Conservation (phyloP, 371 early-diverging fungal species). For the Nematocida major region DNA sequence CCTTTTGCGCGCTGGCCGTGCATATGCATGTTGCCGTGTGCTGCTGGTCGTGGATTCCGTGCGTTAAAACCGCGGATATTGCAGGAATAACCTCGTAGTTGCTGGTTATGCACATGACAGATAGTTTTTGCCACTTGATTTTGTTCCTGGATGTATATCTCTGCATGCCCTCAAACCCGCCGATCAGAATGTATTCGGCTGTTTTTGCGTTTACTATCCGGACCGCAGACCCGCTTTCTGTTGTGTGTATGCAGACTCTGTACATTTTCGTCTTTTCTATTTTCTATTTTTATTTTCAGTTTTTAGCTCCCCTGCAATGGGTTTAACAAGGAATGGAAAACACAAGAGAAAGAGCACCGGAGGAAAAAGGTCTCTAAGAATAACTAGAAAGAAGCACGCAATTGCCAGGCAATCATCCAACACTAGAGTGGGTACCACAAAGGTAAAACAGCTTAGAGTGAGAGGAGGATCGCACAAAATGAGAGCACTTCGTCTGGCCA, state of each 20-base stretch:
- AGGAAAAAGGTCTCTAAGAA: slow-evolving; percentile 88
- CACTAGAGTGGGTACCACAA: slow-evolving; percentile 88
- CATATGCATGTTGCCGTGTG: not conserved
- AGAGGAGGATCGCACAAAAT: slow-evolving; percentile 97
- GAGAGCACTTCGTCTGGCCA: slow-evolving; percentile 90
- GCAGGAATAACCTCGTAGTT: slow-evolving; percentile 6
- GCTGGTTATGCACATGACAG: not conserved
- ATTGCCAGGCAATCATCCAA: slow-evolving; percentile 90
- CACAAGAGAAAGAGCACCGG: slow-evolving; percentile 94
- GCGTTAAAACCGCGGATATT: slow-evolving; percentile 5
- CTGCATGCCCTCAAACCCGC: slow-evolving; percentile 50
- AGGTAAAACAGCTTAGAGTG: slow-evolving; percentile 83
- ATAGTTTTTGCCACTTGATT: slow-evolving; percentile 10
- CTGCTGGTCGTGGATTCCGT: not conserved
- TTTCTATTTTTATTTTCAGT: slow-evolving; percentile 47
- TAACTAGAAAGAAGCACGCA: slow-evolving; percentile 98
- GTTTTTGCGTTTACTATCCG: slow-evolving; percentile 9
- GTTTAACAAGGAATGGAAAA: slow-evolving; percentile 63
- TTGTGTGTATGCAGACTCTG: not conserved
- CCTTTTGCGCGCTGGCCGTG: not conserved
- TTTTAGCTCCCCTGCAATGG: slow-evolving; percentile 57
- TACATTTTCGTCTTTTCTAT: slow-evolving; percentile 25
- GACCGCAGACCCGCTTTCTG: slow-evolving; percentile 9
- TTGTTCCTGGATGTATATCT: slow-evolving; percentile 1
- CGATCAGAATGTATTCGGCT: slow-evolving; percentile 2